Base-by-base conservation (phyloP, 2,329 filamentous ascomycete genomes). In the Neoarthrinium moseri region DNA sequence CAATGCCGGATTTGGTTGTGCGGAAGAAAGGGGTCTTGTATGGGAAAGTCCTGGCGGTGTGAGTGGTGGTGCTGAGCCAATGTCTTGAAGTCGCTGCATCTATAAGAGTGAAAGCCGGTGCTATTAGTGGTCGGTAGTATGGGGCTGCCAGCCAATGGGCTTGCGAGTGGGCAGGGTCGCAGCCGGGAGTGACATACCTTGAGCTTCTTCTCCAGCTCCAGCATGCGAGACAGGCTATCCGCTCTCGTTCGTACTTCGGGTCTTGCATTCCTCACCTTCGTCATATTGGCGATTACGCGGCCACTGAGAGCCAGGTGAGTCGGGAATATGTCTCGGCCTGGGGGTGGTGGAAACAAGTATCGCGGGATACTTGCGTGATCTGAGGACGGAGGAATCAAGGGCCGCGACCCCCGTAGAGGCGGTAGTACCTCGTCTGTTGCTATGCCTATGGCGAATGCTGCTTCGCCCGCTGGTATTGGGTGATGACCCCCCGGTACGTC, bases 181-280 rank as follows among this genome's bases (percentile, higher is more conserved):
- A 58, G 23, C 54, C 52, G 55, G 49, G 48, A 50, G 50, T 50
- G 45, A 58, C 70, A 68, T 68, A 83, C 80, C 75, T 79, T 80
- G 62, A 69, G 73, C 58, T 70, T 71, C 58, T 75, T 78, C 58
- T 83, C 80, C 42, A 83, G 63, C 54, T 82, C 77, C 39, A 83
- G 68, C 79, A 83, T 82, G 48, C 69, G 72, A 60, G 80, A 71
- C 52, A 83, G 73, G 60, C 73, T 80, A 57, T 72, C 72, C 51
- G 69, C 68, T 55, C 67, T 66, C 42, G 64, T 54, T 13, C 54
- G 55, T 30, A 51, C 44, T 47, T 51, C 61, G 35, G 54, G 45
- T 37, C 54, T 53, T 47, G 59, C 45, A 33, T 54, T 57, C 51
- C 57, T 53, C 52, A 56, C 57, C 45, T 55, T 60, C 40, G 55